Conservation (phyloP, 441 rosid species). For the Breynia disticha region DNA sequence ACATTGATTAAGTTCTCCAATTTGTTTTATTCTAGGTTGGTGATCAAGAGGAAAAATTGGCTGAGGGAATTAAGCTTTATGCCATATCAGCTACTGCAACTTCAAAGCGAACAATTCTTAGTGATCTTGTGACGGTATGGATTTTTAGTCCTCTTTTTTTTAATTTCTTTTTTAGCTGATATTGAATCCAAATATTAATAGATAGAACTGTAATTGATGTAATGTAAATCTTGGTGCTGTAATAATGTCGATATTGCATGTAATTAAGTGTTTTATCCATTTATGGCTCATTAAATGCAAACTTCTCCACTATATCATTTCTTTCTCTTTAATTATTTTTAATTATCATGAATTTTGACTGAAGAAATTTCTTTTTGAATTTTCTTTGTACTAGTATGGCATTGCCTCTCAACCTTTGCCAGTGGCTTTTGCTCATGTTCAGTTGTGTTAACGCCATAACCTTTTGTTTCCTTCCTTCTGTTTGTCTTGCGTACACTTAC, state of each 20-base stretch:
- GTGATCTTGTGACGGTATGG: slow-evolving; percentile 87
- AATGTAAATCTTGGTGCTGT: too few species aligned
- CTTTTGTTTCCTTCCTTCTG: background rate
- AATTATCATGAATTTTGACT: too few species aligned
- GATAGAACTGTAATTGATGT: too few species aligned
- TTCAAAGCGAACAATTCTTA: slow-evolving; percentile 73
- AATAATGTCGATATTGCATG: too few species aligned
- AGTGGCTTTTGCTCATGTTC: background rate
- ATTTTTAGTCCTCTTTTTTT: slow-evolving; percentile 1
- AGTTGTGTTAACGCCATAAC: background rate
- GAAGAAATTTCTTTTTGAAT: too few species aligned
- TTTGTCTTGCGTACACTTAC: background rate
- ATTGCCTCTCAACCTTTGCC: background rate
- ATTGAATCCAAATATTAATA: too few species aligned
- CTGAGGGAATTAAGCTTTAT: slow-evolving; percentile 87
- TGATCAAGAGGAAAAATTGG: slow-evolving; percentile 83
- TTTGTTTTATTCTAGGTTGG: slow-evolving; percentile 55
- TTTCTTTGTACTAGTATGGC: background rate
- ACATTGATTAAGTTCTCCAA: background rate
- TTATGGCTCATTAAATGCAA: too few species aligned
- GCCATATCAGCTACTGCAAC: slow-evolving; percentile 71
- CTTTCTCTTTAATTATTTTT: too few species aligned
- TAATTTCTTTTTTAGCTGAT: background rate
- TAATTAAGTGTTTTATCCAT: too few species aligned
- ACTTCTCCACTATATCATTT: too few species aligned